These are phyloP conservation scores for Suillus weaverae DNA, from an alignment of 768 basidiomycete species.

Conservation along the genomic window DNA sequence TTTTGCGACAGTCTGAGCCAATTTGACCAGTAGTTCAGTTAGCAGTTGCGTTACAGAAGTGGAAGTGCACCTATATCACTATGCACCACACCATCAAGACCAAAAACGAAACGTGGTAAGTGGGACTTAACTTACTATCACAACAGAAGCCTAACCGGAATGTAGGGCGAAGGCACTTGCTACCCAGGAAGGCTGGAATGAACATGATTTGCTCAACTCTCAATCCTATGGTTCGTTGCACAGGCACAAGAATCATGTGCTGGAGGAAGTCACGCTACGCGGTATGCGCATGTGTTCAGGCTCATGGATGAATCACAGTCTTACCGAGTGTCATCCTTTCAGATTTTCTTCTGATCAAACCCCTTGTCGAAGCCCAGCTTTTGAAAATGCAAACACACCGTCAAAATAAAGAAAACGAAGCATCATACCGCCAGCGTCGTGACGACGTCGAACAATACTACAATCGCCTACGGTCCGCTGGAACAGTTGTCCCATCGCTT, in stretches of 20 bases:
- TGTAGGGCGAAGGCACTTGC: constrained; percentile 40
- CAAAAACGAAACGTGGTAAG: constrained; percentile 20
- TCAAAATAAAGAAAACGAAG: constrained; percentile 29
- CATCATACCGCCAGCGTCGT: constrained; percentile 26
- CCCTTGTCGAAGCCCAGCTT: constrained; percentile 32
- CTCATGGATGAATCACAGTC: not conserved
- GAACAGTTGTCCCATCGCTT: constrained; percentile 44
- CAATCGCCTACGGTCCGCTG: constrained; percentile 41
- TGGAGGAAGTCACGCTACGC: constrained; percentile 37
- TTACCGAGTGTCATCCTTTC: not conserved
- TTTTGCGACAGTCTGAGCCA: not conserved
- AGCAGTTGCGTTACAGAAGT: constrained; percentile 23
- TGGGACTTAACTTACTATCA: constrained; percentile 8
- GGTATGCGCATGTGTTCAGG: constrained; percentile 34
- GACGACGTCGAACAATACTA: constrained; percentile 44
- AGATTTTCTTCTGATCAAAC: constrained; percentile 23
- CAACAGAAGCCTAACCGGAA: constrained; percentile 16
- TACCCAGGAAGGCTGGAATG: constrained; percentile 41
- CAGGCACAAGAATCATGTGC: constrained; percentile 34
- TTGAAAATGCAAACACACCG: constrained; percentile 24
- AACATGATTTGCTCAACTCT: constrained; percentile 41
- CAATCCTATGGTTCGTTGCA: constrained; percentile 41
- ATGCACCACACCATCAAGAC: constrained; percentile 7
- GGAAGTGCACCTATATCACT: constrained; percentile 26
- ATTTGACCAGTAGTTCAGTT: constrained; percentile 16